Percentiles rank a stretch among this genome's conserved stretches.
Conservation (phyloP, 1,284 basidiomycete genomes). For the Kwoniella shivajii region DNA sequence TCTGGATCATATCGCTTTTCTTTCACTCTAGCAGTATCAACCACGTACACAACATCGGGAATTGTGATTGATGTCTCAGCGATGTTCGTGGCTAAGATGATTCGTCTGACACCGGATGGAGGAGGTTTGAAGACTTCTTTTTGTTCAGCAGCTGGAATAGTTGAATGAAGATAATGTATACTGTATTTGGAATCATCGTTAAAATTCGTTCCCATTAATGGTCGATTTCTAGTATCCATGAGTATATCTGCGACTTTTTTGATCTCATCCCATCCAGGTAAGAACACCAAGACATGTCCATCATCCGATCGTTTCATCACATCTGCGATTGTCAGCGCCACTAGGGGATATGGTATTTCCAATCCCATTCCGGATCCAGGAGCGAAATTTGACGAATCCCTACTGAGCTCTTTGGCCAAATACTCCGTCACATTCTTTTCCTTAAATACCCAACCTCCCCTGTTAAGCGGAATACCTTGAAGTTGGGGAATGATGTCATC, state of each 20-base stretch:
- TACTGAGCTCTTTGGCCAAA: conserved; percentile 70
- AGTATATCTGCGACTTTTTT: conserved; percentile 73
- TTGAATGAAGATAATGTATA: conserved; percentile 89
- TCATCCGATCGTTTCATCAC: conserved; percentile 74
- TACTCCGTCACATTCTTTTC: conserved; percentile 76
- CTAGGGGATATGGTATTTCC: conserved; percentile 79
- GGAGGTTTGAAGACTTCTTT: conserved; percentile 87
- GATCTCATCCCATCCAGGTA: conserved; percentile 72
- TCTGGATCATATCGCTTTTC: conserved; percentile 91
- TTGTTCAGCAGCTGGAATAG: conserved; percentile 86
- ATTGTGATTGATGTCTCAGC: conserved; percentile 96
- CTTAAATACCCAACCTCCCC: conserved; percentile 68
- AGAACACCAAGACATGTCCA: conserved; percentile 88
- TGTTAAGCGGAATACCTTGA: conserved; percentile 44
- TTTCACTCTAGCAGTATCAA: conserved; percentile 86
- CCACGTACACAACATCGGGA: conserved; percentile 92
- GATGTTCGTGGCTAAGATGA: conserved; percentile 94
- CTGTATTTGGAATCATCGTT: conserved; percentile 64
- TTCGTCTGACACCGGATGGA: conserved; percentile 71
- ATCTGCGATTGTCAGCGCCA: conserved; percentile 80
- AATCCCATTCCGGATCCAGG: conserved; percentile 59
- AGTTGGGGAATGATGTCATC: conserved; percentile 73
- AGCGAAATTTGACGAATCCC: conserved; percentile 34
- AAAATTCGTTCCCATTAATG: conserved; percentile 67
- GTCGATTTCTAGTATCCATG: conserved; percentile 55